These are phyloP conservation scores for Chrysoporthe cubensis DNA, from an alignment of 2,329 filamentous ascomycete species.

Conservation along the genomic window DNA sequence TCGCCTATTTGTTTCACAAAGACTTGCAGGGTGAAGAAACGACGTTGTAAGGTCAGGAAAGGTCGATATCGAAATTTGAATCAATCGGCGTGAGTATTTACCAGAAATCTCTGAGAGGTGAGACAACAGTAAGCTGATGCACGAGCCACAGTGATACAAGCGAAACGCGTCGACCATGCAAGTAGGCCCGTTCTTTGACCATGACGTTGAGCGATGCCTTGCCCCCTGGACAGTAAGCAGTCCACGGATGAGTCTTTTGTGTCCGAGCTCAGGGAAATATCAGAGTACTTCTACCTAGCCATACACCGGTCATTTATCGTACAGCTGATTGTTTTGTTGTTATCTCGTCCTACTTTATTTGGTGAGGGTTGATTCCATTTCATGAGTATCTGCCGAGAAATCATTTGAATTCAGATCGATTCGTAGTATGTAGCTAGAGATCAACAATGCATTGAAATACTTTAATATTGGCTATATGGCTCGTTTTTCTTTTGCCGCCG, in stretches of 20 bases:
- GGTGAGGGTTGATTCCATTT: no score
- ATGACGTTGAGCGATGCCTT: not conserved
- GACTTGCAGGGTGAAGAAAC: not conserved
- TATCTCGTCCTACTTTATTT: no score
- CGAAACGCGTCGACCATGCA: not conserved
- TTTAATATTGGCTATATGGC: no score
- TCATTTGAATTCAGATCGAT: no score
- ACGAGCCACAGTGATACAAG: not conserved
- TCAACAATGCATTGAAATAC: no score
- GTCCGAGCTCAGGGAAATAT: not conserved
- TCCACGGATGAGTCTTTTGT: not conserved
- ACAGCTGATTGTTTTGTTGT: no score
- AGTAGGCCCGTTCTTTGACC: not conserved
- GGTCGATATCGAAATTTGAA: not conserved
- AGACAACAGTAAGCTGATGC: constrained; percentile 1
- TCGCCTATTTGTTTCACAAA: not conserved
- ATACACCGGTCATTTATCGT: no score
- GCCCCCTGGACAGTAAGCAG: not conserved
- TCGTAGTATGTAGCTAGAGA: no score
- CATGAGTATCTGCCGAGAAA: not conserved
- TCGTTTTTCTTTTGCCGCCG: no score
- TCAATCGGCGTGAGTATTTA: not conserved
- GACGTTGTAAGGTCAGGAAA: not conserved
- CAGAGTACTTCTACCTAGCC: no score
- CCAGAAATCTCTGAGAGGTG: not conserved